Conservation (phyloP, 441 rosid genomes). For the Arabidopsis lyrata region DNA sequence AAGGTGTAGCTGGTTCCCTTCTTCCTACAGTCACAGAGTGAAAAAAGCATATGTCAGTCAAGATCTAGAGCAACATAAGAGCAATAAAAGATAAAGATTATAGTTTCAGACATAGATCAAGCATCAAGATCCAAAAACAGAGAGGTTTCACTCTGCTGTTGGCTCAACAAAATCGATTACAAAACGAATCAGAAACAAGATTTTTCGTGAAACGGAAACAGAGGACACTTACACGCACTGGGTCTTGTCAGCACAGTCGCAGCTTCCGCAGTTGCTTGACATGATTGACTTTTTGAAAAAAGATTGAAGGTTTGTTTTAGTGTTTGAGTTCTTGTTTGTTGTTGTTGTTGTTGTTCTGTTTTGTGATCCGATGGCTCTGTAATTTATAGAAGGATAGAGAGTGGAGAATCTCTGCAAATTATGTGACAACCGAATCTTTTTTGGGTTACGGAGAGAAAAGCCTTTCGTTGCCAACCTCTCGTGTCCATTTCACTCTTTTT, state of each 20-base stretch:
- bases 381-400: conserved; percentile 54
- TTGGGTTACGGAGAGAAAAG: conserved; percentile 44
- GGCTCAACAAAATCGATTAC: background rate
- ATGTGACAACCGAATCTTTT: conserved; percentile 39
- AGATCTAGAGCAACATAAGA: conserved; percentile 1
- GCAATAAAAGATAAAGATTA: background rate
- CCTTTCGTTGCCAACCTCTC: conserved; percentile 58
- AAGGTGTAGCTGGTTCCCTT: conserved; percentile 64
- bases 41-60: conserved; percentile 6
- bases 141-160: background rate
- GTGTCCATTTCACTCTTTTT: conserved; percentile 51
- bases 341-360: conserved; percentile 7
- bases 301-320: background rate
- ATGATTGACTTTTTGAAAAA: conserved; percentile 46
- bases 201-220: background rate
- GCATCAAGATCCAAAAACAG: background rate
- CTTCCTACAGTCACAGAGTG: conserved; percentile 59
- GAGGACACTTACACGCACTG: conserved; percentile 70
- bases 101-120: background rate
- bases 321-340: conserved; percentile 30
- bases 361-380: conserved; percentile 25
- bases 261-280: conserved; percentile 75
- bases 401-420: conserved; percentile 14
- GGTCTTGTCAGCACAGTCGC: conserved; percentile 78
- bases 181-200: background rate